Evolutionary conservation across 2,329 filamentous ascomycete genomes (phyloP).

Genomic region (Aspergillus pseudoviridinutans): DNA sequence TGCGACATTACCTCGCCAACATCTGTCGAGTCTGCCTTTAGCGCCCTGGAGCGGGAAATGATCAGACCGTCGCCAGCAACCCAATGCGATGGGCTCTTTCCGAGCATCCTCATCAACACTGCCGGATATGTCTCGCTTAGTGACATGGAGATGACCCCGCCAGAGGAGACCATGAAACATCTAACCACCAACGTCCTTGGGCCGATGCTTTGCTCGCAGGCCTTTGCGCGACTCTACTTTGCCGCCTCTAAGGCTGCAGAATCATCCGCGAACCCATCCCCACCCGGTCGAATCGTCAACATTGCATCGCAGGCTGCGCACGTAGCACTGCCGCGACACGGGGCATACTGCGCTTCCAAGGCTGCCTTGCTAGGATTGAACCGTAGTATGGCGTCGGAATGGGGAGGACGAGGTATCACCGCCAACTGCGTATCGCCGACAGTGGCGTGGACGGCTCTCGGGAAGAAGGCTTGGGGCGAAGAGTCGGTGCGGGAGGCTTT

Average conservation of each 20-base stretch:
- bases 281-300: conserved; percentile 44
- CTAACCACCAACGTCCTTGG: conserved; percentile 44
- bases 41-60: conserved; percentile 29
- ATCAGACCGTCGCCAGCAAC: conserved; percentile 8
- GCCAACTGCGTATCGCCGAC: conserved; percentile 46
- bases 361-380: conserved; percentile 44
- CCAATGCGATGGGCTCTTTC: conserved; percentile 24
- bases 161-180: conserved; percentile 27
- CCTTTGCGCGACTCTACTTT: conserved; percentile 43
- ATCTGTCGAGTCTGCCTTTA: conserved; percentile 44
- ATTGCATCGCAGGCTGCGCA: conserved; percentile 47
- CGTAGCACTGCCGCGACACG: conserved; percentile 43
- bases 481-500: conserved; percentile 33
- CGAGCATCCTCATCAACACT: conserved; percentile 41
- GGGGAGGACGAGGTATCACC: conserved; percentile 44
- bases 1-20: conserved; percentile 49
- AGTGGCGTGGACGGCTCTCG: conserved; percentile 46
- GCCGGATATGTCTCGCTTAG: conserved; percentile 46
- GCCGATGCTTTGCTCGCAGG: conserved; percentile 44
- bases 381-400: conserved; percentile 46
- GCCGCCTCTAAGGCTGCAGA: conserved; percentile 18
- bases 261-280: conserved; percentile 15
- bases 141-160: conserved; percentile 40
- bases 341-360: conserved; percentile 48
- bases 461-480: conserved; percentile 42